A percentile compares a stretch with the other conserved stretches of the same genome.
phyloP scores from a whole-genome alignment of 176 grass and related monocot species.

The Oryza rufipogon region DNA sequence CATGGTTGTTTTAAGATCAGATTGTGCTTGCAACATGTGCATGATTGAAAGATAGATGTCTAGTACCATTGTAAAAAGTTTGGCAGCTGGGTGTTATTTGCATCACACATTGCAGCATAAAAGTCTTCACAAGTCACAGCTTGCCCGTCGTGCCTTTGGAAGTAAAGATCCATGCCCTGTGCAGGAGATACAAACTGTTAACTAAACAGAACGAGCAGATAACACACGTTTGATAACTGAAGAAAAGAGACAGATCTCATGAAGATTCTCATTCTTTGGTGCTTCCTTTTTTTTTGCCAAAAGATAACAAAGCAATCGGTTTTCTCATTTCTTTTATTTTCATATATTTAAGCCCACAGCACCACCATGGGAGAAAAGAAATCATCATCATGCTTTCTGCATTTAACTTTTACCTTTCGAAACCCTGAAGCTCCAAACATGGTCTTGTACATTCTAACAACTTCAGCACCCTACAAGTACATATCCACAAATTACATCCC shows the following conservation, averaged over 20 bases:
- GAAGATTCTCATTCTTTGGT: slow-evolving; percentile 2
- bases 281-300: background rate
- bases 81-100: slow-evolving; percentile 78
- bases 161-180: slow-evolving; percentile 99
- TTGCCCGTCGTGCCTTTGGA: slow-evolving; percentile 96
- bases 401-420: slow-evolving; percentile 65
- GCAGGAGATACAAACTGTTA: slow-evolving; percentile 3
- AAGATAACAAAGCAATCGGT: background rate
- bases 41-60: slow-evolving; percentile 6
- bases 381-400: slow-evolving; percentile 4
- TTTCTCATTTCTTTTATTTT: background rate
- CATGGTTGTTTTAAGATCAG: slow-evolving; percentile 31
- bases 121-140: slow-evolving; percentile 98
- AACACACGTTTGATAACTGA: slow-evolving; percentile 5
- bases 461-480: slow-evolving; percentile 89
- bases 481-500: slow-evolving; percentile 33
- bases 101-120: slow-evolving; percentile 96
- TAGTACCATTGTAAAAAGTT: slow-evolving; percentile 92
- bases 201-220: slow-evolving; percentile 21
- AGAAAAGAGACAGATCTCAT: slow-evolving; percentile 26
- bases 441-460: slow-evolving; percentile 99
- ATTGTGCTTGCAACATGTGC: slow-evolving; percentile 7
- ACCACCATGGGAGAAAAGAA: background rate
- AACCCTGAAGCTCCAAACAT: slow-evolving; percentile 94
- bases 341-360: background rate